Evolutionary conservation across 2,329 filamentous ascomycete species (phyloP).

Genomic region (Didymella lethalis): DNA sequence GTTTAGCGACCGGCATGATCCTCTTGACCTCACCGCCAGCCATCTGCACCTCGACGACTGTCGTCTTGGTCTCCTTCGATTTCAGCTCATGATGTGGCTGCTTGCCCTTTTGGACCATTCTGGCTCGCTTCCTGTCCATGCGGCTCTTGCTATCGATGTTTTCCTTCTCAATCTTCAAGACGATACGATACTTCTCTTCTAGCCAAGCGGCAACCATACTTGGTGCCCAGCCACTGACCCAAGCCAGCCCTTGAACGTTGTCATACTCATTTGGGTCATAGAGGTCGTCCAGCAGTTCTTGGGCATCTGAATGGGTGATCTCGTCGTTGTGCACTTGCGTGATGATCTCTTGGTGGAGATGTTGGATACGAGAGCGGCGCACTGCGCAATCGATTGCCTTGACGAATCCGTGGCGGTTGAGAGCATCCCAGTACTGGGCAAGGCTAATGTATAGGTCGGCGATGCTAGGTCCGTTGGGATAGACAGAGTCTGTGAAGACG

Average conservation of each 20-base stretch:
- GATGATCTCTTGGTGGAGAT: slow-evolving; percentile 30
- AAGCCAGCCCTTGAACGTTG: slow-evolving; percentile 32
- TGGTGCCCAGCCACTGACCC: slow-evolving; percentile 33
- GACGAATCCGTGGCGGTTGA: slow-evolving; percentile 37
- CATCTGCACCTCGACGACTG: slow-evolving; percentile 7
- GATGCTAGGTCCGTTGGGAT: slow-evolving; percentile 25
- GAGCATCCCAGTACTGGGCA: slow-evolving; percentile 30
- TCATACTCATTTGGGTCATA: slow-evolving; percentile 24
- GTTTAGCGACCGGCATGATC: background rate
- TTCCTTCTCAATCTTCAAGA: slow-evolving; percentile 35
- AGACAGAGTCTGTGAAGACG: slow-evolving; percentile 20
- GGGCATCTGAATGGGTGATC: slow-evolving; percentile 23
- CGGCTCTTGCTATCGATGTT: slow-evolving; percentile 18
- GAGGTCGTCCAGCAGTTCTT: slow-evolving; percentile 28
- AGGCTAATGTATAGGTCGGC: slow-evolving; percentile 27
- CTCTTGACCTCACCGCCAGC: background rate
- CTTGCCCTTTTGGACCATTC: slow-evolving; percentile 12
- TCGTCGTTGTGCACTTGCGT: slow-evolving; percentile 19
- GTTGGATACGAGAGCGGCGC: slow-evolving; percentile 27
- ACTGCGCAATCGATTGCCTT: slow-evolving; percentile 40
- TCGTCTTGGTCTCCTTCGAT: slow-evolving; percentile 10
- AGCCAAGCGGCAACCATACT: slow-evolving; percentile 39
- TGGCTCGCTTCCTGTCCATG: slow-evolving; percentile 17
- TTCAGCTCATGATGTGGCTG: slow-evolving; percentile 6
- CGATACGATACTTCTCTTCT: slow-evolving; percentile 37